Evolutionary conservation across 805 yeast genomes (phyloP).

Genomic region (Jamesozyma rosinii): DNA sequence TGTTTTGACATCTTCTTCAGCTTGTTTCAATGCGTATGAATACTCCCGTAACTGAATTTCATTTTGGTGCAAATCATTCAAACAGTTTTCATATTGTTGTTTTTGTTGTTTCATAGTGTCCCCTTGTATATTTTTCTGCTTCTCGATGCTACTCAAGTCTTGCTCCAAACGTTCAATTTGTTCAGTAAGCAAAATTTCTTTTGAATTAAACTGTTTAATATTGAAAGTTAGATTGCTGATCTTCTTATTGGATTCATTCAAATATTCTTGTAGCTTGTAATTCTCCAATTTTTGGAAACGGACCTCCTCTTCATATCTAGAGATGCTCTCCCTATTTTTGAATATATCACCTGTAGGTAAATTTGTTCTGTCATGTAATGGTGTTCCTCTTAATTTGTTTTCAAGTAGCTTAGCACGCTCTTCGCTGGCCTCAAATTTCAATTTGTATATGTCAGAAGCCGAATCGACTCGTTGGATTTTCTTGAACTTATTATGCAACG

Average conservation of each 20-base stretch:
- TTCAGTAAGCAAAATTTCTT: conserved; percentile 32
- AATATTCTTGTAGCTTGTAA: conserved; percentile 40
- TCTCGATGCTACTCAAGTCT: conserved; percentile 45
- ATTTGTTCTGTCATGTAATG: conserved; percentile 24
- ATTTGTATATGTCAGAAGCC: conserved; percentile 33
- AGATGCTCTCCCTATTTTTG: conserved; percentile 20
- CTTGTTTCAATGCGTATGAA: conserved; percentile 36
- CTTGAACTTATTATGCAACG: conserved; percentile 18
- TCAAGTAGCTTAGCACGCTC: conserved; percentile 37
- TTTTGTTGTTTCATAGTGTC: conserved; percentile 54
- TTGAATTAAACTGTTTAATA: conserved; percentile 32
- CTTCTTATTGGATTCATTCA: conserved; percentile 40
- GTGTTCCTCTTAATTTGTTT: conserved; percentile 23
- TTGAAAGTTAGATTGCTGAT: conserved; percentile 38
- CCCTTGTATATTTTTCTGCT: conserved; percentile 48
- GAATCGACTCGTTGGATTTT: conserved; percentile 23
- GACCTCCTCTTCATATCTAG: conserved; percentile 29
- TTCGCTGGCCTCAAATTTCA: conserved; percentile 40
- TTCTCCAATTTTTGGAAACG: conserved; percentile 25
- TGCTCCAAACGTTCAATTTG: conserved; percentile 41
- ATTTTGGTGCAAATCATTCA: conserved; percentile 63
- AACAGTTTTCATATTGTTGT: conserved; percentile 64
- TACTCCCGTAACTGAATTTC: conserved; percentile 58
- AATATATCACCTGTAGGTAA: conserved; percentile 21
- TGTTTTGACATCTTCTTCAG: conserved; percentile 45